These are phyloP conservation scores for Geotrichum aggregatum DNA, from an alignment of 1,139 yeast genomes.

Conservation along the genomic window DNA sequence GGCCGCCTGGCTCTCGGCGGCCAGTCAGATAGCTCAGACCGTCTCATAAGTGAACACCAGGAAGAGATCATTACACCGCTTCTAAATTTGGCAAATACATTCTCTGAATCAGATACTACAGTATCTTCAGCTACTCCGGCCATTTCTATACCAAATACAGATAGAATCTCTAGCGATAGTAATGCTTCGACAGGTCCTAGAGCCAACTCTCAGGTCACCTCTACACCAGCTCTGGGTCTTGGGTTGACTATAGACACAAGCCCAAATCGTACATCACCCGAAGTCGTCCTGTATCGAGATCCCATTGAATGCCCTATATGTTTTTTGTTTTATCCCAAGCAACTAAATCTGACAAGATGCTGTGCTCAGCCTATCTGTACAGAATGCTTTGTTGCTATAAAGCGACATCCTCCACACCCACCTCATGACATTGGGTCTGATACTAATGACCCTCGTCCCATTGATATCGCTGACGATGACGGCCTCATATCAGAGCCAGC, in stretches of 20 bases:
- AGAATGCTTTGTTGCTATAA: slow-evolving; percentile 95
- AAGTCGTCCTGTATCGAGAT: slow-evolving; percentile 54
- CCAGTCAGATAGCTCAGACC: too few species aligned
- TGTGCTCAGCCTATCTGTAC: slow-evolving; percentile 92
- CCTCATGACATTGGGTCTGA: slow-evolving; percentile 56
- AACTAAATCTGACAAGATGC: slow-evolving; percentile 76
- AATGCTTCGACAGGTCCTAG: too few species aligned
- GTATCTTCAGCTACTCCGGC: not conserved
- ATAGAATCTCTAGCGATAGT: too few species aligned
- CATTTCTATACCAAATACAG: slow-evolving; percentile 2
- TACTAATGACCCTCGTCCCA: not conserved
- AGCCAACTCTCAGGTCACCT: too few species aligned
- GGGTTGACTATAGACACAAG: too few species aligned
- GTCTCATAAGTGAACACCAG: too few species aligned
- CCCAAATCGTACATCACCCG: slow-evolving; percentile 22
- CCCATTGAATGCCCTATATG: slow-evolving; percentile 92
- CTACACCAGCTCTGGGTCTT: too few species aligned
- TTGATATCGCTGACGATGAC: slow-evolving; percentile 50
- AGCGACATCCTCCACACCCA: slow-evolving; percentile 86
- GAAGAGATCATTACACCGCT: not conserved
- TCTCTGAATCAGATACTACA: not conserved
- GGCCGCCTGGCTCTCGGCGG: not conserved
- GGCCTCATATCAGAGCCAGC: slow-evolving; percentile 81
- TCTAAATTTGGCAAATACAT: not conserved
- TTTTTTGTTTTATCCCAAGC: slow-evolving; percentile 76